phyloP scores from a whole-genome alignment of 2,329 filamentous ascomycete species.

The Aspergillus sp. region DNA sequence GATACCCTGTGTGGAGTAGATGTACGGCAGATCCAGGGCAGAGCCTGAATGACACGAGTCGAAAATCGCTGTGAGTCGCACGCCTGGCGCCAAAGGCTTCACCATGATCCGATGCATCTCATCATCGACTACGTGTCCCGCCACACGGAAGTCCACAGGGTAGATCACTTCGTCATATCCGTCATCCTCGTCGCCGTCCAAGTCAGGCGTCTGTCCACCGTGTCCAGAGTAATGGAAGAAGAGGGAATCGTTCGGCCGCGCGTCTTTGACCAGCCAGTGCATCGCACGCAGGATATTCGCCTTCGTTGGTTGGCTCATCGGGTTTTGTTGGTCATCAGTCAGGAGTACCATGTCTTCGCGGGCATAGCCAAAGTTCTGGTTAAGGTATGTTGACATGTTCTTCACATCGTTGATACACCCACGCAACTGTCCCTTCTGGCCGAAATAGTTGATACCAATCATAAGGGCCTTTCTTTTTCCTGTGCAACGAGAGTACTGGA shows the following conservation, averaged over 20 bases:
- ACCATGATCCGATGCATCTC: constrained; percentile 80
- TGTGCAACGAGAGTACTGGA: constrained; percentile 89
- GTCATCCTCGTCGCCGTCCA: constrained; percentile 74
- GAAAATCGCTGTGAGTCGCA: constrained; percentile 71
- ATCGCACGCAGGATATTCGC: constrained; percentile 92
- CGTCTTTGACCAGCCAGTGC: constrained; percentile 97
- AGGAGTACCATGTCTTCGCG: constrained; percentile 95
- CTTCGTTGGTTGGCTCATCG: constrained; percentile 95
- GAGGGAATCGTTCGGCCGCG: constrained; percentile 84
- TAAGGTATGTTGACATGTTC: constrained; percentile 92
- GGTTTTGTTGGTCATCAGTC: constrained; percentile 95
- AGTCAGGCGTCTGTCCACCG: constrained; percentile 71
- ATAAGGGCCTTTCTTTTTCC: constrained; percentile 84
- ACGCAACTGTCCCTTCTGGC: constrained; percentile 82
- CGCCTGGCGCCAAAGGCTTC: constrained; percentile 72
- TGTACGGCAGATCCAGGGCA: constrained; percentile 65
- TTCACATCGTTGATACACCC: constrained; percentile 97
- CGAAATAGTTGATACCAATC: constrained; percentile 96
- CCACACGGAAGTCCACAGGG: constrained; percentile 68
- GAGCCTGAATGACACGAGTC: constrained; percentile 69
- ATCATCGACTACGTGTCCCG: constrained; percentile 75
- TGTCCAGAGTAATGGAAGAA: constrained; percentile 97
- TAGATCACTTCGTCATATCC: constrained; percentile 78
- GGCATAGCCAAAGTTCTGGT: constrained; percentile 86
- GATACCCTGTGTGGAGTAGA: constrained; percentile 66